A percentile compares a stretch with the other conserved stretches of the same genome.
Conservation (phyloP, 2,329 filamentous ascomycete species). For the Clarireedia paspali region DNA sequence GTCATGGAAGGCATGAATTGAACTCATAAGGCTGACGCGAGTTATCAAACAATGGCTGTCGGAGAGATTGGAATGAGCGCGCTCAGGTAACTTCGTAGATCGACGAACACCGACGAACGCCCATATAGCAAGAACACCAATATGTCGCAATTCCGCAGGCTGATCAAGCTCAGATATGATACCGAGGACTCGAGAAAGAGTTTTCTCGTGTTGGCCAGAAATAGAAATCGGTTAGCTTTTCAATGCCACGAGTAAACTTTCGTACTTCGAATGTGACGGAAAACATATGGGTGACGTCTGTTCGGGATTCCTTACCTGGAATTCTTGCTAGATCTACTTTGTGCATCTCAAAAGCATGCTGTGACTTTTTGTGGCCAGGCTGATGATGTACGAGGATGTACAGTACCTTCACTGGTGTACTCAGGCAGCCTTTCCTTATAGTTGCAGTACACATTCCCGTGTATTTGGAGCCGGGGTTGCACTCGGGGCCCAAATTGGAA, state of each 20-base stretch:
- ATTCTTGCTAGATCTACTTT: constrained; percentile 5
- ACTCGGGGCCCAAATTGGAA: not conserved
- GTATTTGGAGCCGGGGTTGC: not conserved
- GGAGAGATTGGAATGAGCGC: not conserved
- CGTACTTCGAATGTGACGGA: constrained; percentile 1
- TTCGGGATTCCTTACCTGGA: not conserved
- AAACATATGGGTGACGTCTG: constrained; percentile 2
- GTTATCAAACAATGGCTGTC: constrained; percentile 6
- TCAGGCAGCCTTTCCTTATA: not conserved
- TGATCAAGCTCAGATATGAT: not conserved
- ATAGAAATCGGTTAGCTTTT: too few species aligned
- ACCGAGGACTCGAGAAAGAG: not conserved
- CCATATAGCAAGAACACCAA: not conserved
- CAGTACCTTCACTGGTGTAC: not conserved
- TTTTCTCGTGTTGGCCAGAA: too few species aligned
- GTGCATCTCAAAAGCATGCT: constrained; percentile 1
- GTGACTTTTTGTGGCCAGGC: constrained; percentile 2
- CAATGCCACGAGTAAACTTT: too few species aligned
- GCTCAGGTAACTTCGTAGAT: not conserved
- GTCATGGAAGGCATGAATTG: constrained; percentile 5
- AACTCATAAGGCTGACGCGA: constrained; percentile 5
- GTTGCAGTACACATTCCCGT: not conserved
- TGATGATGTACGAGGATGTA: constrained; percentile 1
- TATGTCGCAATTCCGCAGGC: not conserved
- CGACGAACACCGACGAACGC: not conserved